These are phyloP conservation scores for Diaporthe helianthi DNA, from an alignment of 2,329 filamentous ascomycete species.

Conservation along the genomic window DNA sequence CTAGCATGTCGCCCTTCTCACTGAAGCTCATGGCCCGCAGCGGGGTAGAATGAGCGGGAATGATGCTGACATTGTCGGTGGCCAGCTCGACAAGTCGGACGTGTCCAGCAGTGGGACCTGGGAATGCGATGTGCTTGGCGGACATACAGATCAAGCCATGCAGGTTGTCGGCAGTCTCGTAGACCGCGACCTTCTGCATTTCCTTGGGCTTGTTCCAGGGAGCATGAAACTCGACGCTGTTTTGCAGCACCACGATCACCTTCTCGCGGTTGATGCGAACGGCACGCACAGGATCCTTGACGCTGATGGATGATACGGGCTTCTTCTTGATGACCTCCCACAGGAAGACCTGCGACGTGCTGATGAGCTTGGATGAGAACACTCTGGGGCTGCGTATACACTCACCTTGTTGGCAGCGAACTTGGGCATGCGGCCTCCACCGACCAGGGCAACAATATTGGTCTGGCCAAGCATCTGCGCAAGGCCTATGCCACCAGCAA, in stretches of 20 bases:
- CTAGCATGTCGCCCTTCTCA: slow-evolving; percentile 79
- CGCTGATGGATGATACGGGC: slow-evolving; percentile 77
- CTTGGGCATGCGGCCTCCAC: slow-evolving; percentile 84
- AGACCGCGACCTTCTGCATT: slow-evolving; percentile 62
- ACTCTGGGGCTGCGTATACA: neutral
- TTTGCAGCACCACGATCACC: slow-evolving; percentile 81
- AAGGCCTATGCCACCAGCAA: slow-evolving; percentile 81
- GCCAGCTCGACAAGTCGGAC: slow-evolving; percentile 84
- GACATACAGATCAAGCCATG: slow-evolving; percentile 82
- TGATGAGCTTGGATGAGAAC: neutral
- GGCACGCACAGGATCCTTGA: slow-evolving; percentile 80
- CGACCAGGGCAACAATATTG: slow-evolving; percentile 88
- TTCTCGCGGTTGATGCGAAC: slow-evolving; percentile 78
- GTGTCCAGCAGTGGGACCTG: slow-evolving; percentile 86
- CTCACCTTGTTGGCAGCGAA: slow-evolving; percentile 84
- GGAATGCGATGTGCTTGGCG: slow-evolving; percentile 78
- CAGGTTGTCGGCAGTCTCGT: slow-evolving; percentile 87
- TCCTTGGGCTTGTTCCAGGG: slow-evolving; percentile 66
- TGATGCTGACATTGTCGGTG: slow-evolving; percentile 87
- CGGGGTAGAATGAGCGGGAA: slow-evolving; percentile 84
- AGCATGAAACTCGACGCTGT: slow-evolving; percentile 81
- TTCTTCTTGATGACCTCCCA: slow-evolving; percentile 89
- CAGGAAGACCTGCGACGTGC: slow-evolving; percentile 69
- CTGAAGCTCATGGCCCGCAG: slow-evolving; percentile 83
- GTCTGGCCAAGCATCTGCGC: slow-evolving; percentile 87